Conservation (phyloP, 352 stramenopile genomes). For the Blastocystis sp. region DNA sequence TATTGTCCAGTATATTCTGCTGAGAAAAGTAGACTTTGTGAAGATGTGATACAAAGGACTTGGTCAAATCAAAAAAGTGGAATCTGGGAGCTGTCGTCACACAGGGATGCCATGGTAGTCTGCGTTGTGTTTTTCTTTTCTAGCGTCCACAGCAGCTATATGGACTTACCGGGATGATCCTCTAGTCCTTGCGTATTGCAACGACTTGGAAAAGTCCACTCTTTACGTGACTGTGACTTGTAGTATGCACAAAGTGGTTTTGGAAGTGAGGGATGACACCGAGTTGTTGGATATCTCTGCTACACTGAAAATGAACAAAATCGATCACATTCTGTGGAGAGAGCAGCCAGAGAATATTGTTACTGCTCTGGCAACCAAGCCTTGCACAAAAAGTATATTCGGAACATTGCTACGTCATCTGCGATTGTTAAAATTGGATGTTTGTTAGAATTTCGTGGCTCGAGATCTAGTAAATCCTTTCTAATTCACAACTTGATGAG, state of each 20-base stretch:
- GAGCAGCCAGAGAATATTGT: conserved; percentile 63
- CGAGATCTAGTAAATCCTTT: too few relatives aligned
- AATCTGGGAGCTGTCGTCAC: conserved; percentile 52
- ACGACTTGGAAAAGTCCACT: conserved; percentile 7
- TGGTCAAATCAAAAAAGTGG: conserved; percentile 45
- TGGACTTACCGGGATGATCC: background rate
- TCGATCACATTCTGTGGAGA: conserved; percentile 61
- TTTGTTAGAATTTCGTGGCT: background rate
- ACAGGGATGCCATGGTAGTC: conserved; percentile 58
- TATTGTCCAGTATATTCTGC: conserved; percentile 49
- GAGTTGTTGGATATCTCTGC: background rate
- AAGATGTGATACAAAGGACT: background rate
- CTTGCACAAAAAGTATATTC: conserved; percentile 26
- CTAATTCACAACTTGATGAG: background rate
- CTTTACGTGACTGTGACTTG: background rate
- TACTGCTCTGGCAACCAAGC: conserved; percentile 58
- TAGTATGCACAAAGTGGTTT: conserved; percentile 62
- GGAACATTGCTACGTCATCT: conserved; percentile 38
- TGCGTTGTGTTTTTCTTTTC: background rate
- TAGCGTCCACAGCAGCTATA: conserved; percentile 51
- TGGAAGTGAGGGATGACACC: conserved; percentile 58
- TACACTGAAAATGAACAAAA: background rate
- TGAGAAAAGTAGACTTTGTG: background rate
- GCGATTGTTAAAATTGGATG: conserved; percentile 12
- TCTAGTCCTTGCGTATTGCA: background rate